Evolutionary conservation across 345 rosid genomes (phyloP), one percentile per base, ranked within the genome.

Genomic region (Salix exigua): DNA sequence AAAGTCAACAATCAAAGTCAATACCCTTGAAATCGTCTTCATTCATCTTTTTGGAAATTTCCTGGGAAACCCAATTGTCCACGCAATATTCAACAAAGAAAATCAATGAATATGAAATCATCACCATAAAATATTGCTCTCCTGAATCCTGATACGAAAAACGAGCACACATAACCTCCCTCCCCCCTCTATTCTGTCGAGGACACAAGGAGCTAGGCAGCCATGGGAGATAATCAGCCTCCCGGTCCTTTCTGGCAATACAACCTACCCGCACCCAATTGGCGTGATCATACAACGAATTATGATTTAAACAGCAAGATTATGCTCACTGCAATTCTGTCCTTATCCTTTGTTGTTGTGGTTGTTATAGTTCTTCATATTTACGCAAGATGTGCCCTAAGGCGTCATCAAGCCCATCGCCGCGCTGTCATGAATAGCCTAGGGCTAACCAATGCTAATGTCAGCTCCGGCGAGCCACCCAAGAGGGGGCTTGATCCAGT

Each of bases 401-500:
- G 79, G 13, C 79, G 72, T 7, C 79, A 31, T n/a, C 75, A 30
- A 38, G 75, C 68, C 17, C 79, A 73, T 2, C 19, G 71, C 7
- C 30, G 75, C 6, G 40, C 58, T 6, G 2, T 65, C 5, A n/a
- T 75, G 11, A 23, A 28, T 23, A 5, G 62, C 26, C 38, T 75
- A 2, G 79, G 72, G 16, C 13, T 64, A 1, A 23, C 58, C 16
- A 23, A 28, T 1, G 44, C 68, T 18, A 4, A 37, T 26, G 26
- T 18, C 35, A 55, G 64, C 30, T 30, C 83, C 68, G 48, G 50
- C 4, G 76, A 80, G 79, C 76, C 75, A 10, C 68, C 76, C 5
- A 70, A 21, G 50, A 79, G 83, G 63, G 92, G 97, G 26, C 91
- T 90, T 17, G 82, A 87, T 61, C 86, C 86, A 1, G 18, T 42